Conservation (phyloP, 2,329 filamentous ascomycete species). For the Scopulariopsis brevicaulis region DNA sequence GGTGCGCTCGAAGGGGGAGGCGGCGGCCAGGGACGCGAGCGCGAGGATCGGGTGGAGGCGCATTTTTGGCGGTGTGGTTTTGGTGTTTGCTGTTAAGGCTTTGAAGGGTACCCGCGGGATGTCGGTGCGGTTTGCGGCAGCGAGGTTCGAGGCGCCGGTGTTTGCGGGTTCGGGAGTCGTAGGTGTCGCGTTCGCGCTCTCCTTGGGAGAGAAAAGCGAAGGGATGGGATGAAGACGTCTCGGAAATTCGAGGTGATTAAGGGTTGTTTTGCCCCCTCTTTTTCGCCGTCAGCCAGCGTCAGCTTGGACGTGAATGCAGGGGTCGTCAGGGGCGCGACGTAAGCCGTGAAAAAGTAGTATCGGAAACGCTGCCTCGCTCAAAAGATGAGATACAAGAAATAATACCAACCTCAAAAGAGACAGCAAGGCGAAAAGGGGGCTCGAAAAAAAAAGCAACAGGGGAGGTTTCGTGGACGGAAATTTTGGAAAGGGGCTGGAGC, state of each 20-base stretch:
- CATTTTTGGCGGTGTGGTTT: conserved; percentile 3
- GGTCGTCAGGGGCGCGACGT: not conserved
- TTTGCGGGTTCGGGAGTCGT: not conserved
- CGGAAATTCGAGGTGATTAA: not conserved
- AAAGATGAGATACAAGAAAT: not conserved
- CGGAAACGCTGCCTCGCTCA: not conserved
- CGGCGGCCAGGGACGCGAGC: conserved; percentile 17
- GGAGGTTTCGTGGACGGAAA: not conserved
- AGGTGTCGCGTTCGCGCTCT: not conserved
- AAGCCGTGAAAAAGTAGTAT: not conserved
- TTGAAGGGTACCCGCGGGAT: not conserved
- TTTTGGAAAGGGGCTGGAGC: not conserved
- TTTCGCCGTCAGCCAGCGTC: not conserved
- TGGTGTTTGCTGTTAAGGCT: not conserved
- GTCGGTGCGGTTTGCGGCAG: not conserved
- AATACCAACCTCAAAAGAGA: not conserved
- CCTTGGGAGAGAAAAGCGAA: not conserved
- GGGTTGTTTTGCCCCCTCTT: not conserved
- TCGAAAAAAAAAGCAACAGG: not conserved
- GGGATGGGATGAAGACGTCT: not conserved
- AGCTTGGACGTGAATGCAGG: not conserved
- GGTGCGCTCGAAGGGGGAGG: conserved; percentile 17
- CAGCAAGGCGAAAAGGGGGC: not conserved
- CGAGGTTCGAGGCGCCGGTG: not conserved
- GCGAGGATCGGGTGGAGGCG: conserved; percentile 4